Percentiles rank a stretch among this genome's conserved stretches.
These are phyloP conservation scores for Eucalyptus cladocalyx DNA, from an alignment of 345 rosid genomes.

Conservation along the genomic window DNA sequence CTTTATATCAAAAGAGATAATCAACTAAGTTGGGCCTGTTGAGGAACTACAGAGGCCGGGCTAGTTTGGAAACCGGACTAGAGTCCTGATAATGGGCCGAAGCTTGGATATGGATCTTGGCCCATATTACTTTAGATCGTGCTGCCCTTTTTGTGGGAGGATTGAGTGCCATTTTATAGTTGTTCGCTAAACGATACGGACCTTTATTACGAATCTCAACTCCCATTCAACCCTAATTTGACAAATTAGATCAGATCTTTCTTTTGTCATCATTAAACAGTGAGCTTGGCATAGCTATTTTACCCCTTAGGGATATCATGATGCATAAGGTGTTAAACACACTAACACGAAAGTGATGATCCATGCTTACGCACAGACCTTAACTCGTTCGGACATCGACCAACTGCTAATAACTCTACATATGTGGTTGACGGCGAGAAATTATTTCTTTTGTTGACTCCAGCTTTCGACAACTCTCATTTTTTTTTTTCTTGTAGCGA, in stretches of 20 bases:
- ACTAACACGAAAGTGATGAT: not conserved
- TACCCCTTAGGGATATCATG: not conserved
- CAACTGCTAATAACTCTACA: not conserved
- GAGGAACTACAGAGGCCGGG: not conserved
- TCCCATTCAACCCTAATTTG: not conserved
- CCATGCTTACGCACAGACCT: accelerated
- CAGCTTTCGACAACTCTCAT: not conserved
- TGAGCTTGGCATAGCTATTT: not conserved
- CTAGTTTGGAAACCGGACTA: not conserved
- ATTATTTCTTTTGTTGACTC: not conserved
- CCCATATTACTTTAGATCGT: not conserved
- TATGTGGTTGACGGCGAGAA: not conserved
- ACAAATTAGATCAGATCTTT: not conserved
- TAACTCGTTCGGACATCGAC: not conserved
- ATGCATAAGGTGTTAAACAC: not conserved
- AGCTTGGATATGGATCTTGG: not conserved
- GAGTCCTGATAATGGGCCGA: not conserved
- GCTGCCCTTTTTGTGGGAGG: not conserved
- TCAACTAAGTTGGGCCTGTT: not conserved
- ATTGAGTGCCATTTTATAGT: not conserved
- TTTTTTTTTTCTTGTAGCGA: not conserved
- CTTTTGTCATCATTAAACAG: not conserved
- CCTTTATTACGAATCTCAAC: not conserved
- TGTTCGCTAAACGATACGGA: no score
- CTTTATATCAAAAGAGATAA: not conserved